Conservation (phyloP, 2,329 filamentous ascomycete genomes). For the Rhinocladiella mackenziei region DNA sequence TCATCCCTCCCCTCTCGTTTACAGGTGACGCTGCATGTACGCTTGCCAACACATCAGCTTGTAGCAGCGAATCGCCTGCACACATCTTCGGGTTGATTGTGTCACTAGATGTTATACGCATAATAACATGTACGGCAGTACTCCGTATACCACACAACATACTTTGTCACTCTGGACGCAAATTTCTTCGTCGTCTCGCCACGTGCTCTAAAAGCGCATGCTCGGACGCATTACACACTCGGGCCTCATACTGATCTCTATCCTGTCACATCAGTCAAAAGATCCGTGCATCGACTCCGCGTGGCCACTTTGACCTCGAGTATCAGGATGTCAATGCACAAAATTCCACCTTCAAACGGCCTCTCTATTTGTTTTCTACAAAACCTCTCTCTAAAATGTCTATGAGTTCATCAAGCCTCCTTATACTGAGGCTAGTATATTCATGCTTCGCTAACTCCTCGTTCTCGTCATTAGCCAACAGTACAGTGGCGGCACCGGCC, state of each 20-base stretch:
- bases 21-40: conserved; percentile 4
- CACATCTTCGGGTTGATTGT: too few species aligned
- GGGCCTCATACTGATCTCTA: too few species aligned
- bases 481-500: conserved; percentile 85
- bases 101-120: too few species aligned
- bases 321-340: not conserved
- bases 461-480: conserved; percentile 83
- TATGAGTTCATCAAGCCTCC: conserved; percentile 70
- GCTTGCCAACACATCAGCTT: conserved; percentile 20
- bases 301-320: too few species aligned
- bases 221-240: too few species aligned
- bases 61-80: conserved; percentile 10
- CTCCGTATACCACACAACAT: too few species aligned
- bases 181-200: too few species aligned
- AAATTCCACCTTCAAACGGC: not conserved
- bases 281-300: too few species aligned
- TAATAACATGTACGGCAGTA: too few species aligned
- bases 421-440: conserved; percentile 72
- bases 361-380: conserved; percentile 42
- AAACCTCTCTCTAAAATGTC: conserved; percentile 72
- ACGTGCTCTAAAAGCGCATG: too few species aligned
- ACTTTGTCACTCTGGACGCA: too few species aligned
- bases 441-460: conserved; percentile 63
- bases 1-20: conserved; percentile 9
- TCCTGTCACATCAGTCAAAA: too few species aligned